Conservation (phyloP, 2,329 filamentous ascomycete genomes). For the Teratosphaeria nubilosa region DNA sequence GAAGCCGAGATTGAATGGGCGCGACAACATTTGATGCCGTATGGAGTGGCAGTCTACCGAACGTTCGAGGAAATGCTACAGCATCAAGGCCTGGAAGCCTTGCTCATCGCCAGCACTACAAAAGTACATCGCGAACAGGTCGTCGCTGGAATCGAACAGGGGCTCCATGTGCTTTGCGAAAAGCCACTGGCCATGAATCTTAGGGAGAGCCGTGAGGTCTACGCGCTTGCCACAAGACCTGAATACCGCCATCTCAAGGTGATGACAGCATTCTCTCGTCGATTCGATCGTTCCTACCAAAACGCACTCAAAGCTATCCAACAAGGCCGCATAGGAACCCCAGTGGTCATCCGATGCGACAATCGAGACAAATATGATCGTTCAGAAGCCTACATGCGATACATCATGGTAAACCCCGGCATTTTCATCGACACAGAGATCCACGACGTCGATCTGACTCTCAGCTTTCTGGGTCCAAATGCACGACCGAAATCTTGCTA, state of each 20-base stretch:
- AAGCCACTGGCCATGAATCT: conserved; percentile 32
- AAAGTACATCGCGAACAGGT: conserved; percentile 48
- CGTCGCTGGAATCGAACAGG: conserved; percentile 44
- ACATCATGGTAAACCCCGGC: conserved; percentile 32
- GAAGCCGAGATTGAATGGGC: conserved; percentile 33
- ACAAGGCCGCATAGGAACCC: conserved; percentile 29
- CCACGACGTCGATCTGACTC: conserved; percentile 36
- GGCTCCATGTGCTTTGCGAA: conserved; percentile 49
- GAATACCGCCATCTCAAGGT: conserved; percentile 27
- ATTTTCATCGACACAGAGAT: conserved; percentile 37
- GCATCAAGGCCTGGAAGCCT: conserved; percentile 44
- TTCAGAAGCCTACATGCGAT: conserved; percentile 34
- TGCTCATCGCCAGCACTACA: conserved; percentile 45
- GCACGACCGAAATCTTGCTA: conserved; percentile 26
- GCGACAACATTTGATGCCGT: conserved; percentile 36
- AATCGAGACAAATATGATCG: conserved; percentile 32
- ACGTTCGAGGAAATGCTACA: conserved; percentile 48
- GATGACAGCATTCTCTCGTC: conserved; percentile 36
- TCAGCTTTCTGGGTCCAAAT: conserved; percentile 31
- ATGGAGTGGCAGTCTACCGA: conserved; percentile 44
- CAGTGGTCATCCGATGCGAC: conserved; percentile 33
- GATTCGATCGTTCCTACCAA: conserved; percentile 36
- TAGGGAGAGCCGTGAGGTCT: conserved; percentile 17
- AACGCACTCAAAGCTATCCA: conserved; percentile 28
- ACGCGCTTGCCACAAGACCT: conserved; percentile 26